Base-by-base conservation (phyloP, 495 filamentous ascomycete species). In the Neurospora sp. region DNA sequence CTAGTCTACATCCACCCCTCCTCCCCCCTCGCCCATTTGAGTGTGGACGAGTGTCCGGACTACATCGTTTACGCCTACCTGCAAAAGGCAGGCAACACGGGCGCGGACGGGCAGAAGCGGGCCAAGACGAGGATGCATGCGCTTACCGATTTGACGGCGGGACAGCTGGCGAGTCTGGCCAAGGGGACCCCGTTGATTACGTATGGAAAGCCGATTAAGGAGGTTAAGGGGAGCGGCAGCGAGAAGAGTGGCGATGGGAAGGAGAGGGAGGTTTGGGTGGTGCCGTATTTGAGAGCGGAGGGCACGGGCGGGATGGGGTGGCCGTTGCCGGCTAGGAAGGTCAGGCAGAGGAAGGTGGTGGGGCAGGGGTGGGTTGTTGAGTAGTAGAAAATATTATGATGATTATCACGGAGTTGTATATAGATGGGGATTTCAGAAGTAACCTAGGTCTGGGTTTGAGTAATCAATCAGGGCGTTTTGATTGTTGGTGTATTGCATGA, bases 131-230 rank as follows among this genome's bases (percentile, higher is more conserved):
- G 96, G 12, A 96, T 98, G 93, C 93, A 93, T 78, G 88, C 95
- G 0, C 85, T 99, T 18, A 94, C 93, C 5, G 86, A 91, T 38
- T 84, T 96, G 6, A 92, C 89, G 27, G 91, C 88, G 8, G 84
- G 86, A 10, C 92, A 94, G 78, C 86, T 99, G n/a, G 88, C 93
- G 14, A 87, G 87, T 10, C 82, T 98, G 68, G 92, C 94, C 6
- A 90, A 92, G 78, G 92, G 92, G 10, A 98, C 96, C 16, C 93
- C 95, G 72, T 83, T 98, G 71, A 79, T 98, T 35, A 86, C 87
- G 45, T 94, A 94, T 74, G 91, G 93, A 0, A 99, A 98, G 85
- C 96, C 96, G 3, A 89, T 98, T 44, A 96, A 95, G 83, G 89
- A 92, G 75, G 78, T 81, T 20, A 78, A 81, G 69, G 78, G 71